Percentiles rank a stretch among this genome's conserved stretches.
Conservation (phyloP, 2,329 filamentous ascomycete species). For the Trichothecium sympodiale region DNA sequence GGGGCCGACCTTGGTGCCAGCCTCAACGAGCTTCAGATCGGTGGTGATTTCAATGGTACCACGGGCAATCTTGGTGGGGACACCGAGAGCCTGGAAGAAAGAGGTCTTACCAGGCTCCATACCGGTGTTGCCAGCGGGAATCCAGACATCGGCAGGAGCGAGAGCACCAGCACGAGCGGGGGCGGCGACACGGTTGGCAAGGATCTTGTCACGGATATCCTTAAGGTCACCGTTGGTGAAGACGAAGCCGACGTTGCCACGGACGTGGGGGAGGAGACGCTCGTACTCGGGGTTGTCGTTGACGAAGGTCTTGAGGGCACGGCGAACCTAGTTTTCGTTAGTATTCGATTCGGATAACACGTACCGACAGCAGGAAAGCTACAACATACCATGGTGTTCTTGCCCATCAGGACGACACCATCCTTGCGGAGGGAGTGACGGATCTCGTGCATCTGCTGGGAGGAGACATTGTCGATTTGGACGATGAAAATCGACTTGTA, state of each 20-base stretch:
- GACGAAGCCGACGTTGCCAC: constrained; percentile 97
- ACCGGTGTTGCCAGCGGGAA: constrained; percentile 98
- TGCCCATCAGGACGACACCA: constrained; percentile 97
- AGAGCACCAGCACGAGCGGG: constrained; percentile 96
- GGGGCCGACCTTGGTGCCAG: constrained; percentile 86
- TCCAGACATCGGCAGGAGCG: constrained; percentile 84
- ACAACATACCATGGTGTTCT: constrained; percentile 90
- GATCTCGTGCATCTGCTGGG: constrained; percentile 99
- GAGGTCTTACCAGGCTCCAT: constrained; percentile 99
- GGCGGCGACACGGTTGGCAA: constrained; percentile 93
- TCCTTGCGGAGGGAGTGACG: constrained; percentile 80
- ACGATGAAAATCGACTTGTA: constrained; percentile 98
- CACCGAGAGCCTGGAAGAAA: constrained; percentile 99
- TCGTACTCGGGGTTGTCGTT: constrained; percentile 91
- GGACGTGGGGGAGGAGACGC: constrained; percentile 90
- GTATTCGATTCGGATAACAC: background rate
- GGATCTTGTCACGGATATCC: constrained; percentile 83
- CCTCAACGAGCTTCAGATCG: constrained; percentile 96
- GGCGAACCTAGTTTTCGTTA: constrained; percentile 59
- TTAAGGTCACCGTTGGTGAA: constrained; percentile 98
- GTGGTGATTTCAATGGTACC: constrained; percentile 99
- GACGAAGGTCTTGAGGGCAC: constrained; percentile 93
- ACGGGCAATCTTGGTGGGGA: constrained; percentile 99
- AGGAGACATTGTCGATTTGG: constrained; percentile 97
- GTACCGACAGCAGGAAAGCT: constrained; percentile 2